phyloP scores from a whole-genome alignment of 2,329 filamentous ascomycete species.

The Epichloe uncinata region DNA sequence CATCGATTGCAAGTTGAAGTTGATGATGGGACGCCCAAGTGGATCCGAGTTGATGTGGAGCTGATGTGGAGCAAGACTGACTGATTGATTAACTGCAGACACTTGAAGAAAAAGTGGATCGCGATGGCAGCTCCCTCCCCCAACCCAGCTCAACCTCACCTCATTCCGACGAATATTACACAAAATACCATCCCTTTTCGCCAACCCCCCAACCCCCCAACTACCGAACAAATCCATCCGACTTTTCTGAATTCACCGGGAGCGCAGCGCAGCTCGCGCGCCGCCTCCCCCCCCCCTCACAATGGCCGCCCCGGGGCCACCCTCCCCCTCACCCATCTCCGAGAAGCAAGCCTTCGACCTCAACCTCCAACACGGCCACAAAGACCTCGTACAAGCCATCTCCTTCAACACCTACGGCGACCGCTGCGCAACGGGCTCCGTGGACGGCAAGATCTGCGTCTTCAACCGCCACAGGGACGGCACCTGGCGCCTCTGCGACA shows the following conservation, averaged over 20 bases:
- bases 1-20: neutral
- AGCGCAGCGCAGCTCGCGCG: neutral
- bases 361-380: conserved; percentile 60
- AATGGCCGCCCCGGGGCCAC: conserved; percentile 19
- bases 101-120: neutral
- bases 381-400: conserved; percentile 69
- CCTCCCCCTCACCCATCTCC: conserved; percentile 22
- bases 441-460: conserved; percentile 85
- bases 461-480: conserved; percentile 74
- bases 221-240: too few relatives aligned
- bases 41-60: neutral
- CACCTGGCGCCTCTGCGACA: conserved; percentile 70
- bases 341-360: conserved; percentile 39
- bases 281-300: neutral
- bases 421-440: conserved; percentile 79
- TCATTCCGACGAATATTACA: neutral
- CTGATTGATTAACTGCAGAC: too few relatives aligned
- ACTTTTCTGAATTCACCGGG: too few relatives aligned
- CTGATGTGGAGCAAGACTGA: too few relatives aligned
- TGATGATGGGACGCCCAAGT: neutral
- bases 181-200: too few relatives aligned
- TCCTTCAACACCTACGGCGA: conserved; percentile 89
- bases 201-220: too few relatives aligned
- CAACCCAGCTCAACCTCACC: neutral
- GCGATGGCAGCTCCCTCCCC: neutral